Percentiles rank a stretch among this genome's conserved stretches.
These are phyloP conservation scores for Zymoseptoria ardabiliae DNA, from an alignment of 2,329 filamentous ascomycete species.

Conservation along the genomic window DNA sequence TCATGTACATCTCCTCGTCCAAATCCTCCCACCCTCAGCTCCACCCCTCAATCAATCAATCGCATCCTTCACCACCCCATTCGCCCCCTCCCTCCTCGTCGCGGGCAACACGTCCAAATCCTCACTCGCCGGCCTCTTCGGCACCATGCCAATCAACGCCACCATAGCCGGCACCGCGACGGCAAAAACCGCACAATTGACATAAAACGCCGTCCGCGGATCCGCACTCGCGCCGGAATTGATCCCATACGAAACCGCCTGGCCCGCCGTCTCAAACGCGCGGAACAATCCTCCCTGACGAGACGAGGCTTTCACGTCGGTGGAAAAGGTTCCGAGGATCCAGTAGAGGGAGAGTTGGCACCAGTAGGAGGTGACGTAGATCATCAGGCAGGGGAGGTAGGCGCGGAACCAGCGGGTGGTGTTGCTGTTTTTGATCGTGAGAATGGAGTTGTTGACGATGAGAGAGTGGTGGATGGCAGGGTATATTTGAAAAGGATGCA, in stretches of 20 bases:
- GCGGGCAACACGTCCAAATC: neutral
- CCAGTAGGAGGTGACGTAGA: conserved; percentile 19
- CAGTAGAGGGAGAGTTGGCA: conserved; percentile 29
- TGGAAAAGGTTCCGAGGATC: conserved; percentile 33
- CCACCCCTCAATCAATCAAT: neutral
- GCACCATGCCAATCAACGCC: conserved; percentile 12
- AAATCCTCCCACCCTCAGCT: too few species aligned
- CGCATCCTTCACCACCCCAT: neutral
- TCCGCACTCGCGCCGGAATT: conserved; percentile 10
- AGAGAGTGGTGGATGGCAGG: too few species aligned
- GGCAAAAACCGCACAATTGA: conserved; percentile 15
- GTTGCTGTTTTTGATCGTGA: conserved; percentile 1
- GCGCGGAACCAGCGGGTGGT: conserved; percentile 13
- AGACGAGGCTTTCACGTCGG: conserved; percentile 28
- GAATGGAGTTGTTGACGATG: too few species aligned
- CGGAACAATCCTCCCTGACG: conserved; percentile 25
- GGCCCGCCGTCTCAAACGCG: conserved; percentile 43
- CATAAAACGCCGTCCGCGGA: conserved; percentile 9
- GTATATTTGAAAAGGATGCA: neutral
- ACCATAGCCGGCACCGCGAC: conserved; percentile 16
- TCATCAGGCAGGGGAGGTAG: conserved; percentile 20
- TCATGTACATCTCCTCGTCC: too few species aligned
- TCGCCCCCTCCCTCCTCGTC: neutral
- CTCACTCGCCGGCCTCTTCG: conserved; percentile 1
- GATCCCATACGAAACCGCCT: conserved; percentile 24